These are phyloP conservation scores for Sclerotinia trifoliorum DNA, from an alignment of 2,329 filamentous ascomycete species.

Conservation along the genomic window DNA sequence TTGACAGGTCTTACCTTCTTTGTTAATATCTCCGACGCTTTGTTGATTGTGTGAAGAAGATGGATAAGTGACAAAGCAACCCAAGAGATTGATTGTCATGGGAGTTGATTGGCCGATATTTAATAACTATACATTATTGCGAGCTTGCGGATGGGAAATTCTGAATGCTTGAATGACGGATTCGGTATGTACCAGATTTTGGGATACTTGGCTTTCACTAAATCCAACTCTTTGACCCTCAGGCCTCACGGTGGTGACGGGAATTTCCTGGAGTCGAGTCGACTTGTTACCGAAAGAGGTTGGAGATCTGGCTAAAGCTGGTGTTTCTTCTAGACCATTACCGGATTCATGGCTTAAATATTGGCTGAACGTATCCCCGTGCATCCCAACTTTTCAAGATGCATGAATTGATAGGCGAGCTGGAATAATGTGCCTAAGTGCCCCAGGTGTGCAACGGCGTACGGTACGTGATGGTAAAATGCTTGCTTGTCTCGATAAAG, in stretches of 20 bases:
- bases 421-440: not conserved
- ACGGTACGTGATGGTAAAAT: not conserved
- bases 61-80: not conserved
- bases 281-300: not conserved
- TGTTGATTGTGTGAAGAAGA: slow-evolving; percentile 8
- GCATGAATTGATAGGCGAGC: slow-evolving; percentile 10
- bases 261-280: not conserved
- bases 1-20: not conserved
- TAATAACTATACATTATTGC: not conserved
- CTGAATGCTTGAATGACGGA: too few relatives aligned
- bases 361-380: slow-evolving; percentile 3
- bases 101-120: not conserved
- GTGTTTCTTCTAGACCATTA: slow-evolving; percentile 7
- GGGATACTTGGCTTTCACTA: not conserved
- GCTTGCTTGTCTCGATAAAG: not conserved
- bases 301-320: not conserved
- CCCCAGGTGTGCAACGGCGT: not conserved
- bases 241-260: too few relatives aligned
- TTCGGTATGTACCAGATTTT: not conserved
- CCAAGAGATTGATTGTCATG: not conserved
- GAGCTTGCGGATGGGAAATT: too few relatives aligned
- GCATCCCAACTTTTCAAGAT: not conserved
- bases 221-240: not conserved
- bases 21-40: not conserved
- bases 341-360: not conserved